A percentile compares a stretch with the other conserved stretches of the same genome.
phyloP scores from a whole-genome alignment of 202 grass and related monocot genomes.

The Carex sylvatica region DNA sequence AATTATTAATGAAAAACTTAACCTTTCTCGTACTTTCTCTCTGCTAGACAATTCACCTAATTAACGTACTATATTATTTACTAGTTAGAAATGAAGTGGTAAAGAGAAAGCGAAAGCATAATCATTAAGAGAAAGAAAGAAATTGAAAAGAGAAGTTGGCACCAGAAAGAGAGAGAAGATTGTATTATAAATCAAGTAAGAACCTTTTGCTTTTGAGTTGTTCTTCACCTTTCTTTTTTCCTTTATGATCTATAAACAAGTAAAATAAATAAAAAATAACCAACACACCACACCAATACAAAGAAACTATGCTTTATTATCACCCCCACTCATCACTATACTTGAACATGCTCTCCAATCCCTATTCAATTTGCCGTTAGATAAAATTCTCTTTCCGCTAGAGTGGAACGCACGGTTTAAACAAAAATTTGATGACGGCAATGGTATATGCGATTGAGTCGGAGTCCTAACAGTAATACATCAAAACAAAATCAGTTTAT shows the following conservation, averaged over 20 bases:
- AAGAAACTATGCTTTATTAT: constrained; percentile 24
- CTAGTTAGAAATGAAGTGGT: constrained; percentile 29
- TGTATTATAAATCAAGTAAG: constrained; percentile 31
- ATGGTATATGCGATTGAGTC: constrained; percentile 69
- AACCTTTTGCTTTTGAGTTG: constrained; percentile 29
- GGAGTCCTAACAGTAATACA: constrained; percentile 58
- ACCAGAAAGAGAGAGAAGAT: constrained; percentile 43
- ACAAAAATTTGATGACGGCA: constrained; percentile 54
- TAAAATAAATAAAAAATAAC: constrained; percentile 32
- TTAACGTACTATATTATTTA: constrained; percentile 14
- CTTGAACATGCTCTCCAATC: constrained; percentile 50
- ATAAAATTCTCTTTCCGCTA: constrained; percentile 67
- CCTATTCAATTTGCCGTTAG: constrained; percentile 56
- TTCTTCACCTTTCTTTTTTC: constrained; percentile 53
- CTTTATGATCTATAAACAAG: constrained; percentile 81
- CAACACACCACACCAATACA: constrained; percentile 30
- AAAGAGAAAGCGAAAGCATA: constrained; percentile 43
- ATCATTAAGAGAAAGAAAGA: constrained; percentile 28
- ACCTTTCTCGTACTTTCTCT: background rate
- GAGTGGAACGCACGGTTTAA: constrained; percentile 58
- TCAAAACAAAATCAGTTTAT: background rate
- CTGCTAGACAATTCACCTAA: background rate
- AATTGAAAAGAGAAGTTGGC: constrained; percentile 30
- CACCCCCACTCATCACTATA: constrained; percentile 45
- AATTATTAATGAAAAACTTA: background rate